Base-by-base conservation (phyloP, 306 rosid species). In the Vachellia collinsii region DNA sequence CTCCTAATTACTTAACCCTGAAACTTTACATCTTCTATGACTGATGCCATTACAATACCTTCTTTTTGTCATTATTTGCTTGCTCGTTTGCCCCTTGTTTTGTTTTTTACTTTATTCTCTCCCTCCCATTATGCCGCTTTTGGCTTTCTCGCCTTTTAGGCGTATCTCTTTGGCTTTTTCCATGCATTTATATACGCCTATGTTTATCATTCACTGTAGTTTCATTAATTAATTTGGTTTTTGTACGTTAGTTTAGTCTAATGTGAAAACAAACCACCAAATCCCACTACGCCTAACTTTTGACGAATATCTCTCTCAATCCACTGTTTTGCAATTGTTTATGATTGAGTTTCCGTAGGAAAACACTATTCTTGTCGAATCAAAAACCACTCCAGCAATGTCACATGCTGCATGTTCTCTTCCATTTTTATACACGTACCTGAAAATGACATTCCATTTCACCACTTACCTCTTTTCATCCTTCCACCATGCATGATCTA, bases 241-340 rank as follows among this genome's bases (percentile, higher is more conserved):
- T 64, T 64, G 14, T 36, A 3, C 20, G 5, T 36, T 36, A 6
- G 22, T 6, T 54, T 54, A 19, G 61, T 54, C 23, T 64, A 64
- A 34, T 7, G 22, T 14, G 80, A 51, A 54, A 38, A 74, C 65
- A 74, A 81, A n/a, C 62, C 29, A 90, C 89, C 94, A 81, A 82
- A 90, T 89, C 88, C 92, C 97, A 92, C 93, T 87, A 66, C 19
- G 29, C 16, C 68, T 16, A 82, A 71, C 94, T 85, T 89, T 92
- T 79, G 82, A 86, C 78, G 29, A 87, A 59, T 66, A 69, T 46
- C 79, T n/a, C 72, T 71, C 14, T 50, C 46, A 6, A 41, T 68
- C 23, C 37, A 29, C 4, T 43, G 41, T 44, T 77, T 29, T 77
- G 48, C 23, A 2, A 5, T 72, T 72, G 74, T 66, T 66, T 56